These are phyloP conservation scores for Crepidotus variabilis DNA, from an alignment of 768 basidiomycete species.

Conservation along the genomic window DNA sequence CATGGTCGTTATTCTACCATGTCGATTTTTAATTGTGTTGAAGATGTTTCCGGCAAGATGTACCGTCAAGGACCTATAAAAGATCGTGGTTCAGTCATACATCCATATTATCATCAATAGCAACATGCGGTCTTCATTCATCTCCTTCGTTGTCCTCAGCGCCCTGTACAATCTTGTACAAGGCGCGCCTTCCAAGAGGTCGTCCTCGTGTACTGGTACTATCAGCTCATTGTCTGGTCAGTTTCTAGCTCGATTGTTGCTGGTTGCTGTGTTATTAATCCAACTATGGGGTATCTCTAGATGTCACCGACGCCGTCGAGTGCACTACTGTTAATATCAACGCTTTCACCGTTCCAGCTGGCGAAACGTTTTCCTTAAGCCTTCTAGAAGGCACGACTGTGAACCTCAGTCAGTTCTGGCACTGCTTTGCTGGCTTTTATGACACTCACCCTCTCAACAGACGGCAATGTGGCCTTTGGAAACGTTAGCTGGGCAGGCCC, in stretches of 20 bases:
- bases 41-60: too few species aligned
- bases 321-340: constrained; percentile 60
- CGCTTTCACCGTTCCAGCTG: constrained; percentile 53
- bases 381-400: constrained; percentile 50
- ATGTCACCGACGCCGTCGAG: constrained; percentile 46
- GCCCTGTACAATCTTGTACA: too few species aligned
- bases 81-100: too few species aligned
- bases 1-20: too few species aligned
- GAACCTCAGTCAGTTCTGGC: constrained; percentile 43
- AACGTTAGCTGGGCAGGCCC: constrained; percentile 50
- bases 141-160: too few species aligned
- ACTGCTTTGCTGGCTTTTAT: not conserved
- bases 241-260: not conserved
- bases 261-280: not conserved
- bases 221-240: constrained; percentile 18
- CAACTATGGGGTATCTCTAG: constrained; percentile 13
- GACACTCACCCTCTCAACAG: constrained; percentile 21
- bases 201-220: constrained; percentile 11
- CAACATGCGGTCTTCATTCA: too few species aligned
- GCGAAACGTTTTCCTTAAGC: constrained; percentile 43
- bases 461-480: constrained; percentile 57
- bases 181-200: too few species aligned
- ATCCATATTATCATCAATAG: too few species aligned
- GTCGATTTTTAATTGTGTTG: too few species aligned
- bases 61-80: too few species aligned